phyloP scores from a whole-genome alignment of 2,329 filamentous ascomycete genomes.

The Penicillium italicum region DNA sequence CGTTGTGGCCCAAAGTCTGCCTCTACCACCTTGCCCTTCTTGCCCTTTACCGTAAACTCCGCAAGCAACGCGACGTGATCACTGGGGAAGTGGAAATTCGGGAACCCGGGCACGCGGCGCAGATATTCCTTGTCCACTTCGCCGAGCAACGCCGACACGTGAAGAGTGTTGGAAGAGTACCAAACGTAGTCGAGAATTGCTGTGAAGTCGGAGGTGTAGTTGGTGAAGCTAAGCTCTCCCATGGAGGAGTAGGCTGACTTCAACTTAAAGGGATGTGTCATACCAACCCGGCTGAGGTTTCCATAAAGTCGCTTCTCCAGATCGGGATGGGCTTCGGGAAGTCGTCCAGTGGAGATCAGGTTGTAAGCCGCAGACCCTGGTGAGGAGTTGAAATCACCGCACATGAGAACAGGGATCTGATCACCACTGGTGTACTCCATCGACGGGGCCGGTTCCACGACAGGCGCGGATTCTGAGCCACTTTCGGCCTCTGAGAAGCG shows the following conservation, averaged over 20 bases:
- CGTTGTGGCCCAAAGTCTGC: conserved; percentile 58
- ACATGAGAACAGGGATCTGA: conserved; percentile 85
- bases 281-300: conserved; percentile 86
- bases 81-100: conserved; percentile 89
- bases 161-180: conserved; percentile 88
- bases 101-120: conserved; percentile 82
- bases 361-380: conserved; percentile 87
- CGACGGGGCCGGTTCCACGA: conserved; percentile 67
- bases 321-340: conserved; percentile 76
- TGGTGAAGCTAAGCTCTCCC: conserved; percentile 86
- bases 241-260: conserved; percentile 85
- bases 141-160: conserved; percentile 78
- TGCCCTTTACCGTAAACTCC: conserved; percentile 82
- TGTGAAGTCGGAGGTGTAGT: conserved; percentile 90
- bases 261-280: conserved; percentile 89
- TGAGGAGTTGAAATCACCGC: conserved; percentile 93
- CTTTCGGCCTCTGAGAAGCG: conserved; percentile 50
- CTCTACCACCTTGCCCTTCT: conserved; percentile 71
- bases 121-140: conserved; percentile 83
- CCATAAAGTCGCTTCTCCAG: conserved; percentile 81
- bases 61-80: conserved; percentile 88
- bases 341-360: conserved; percentile 73
- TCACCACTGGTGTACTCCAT: conserved; percentile 81
- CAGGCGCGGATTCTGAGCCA: conserved; percentile 44
- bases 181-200: conserved; percentile 96